Evolutionary conservation across 768 basidiomycete genomes (phyloP).

Genomic region (Gyrodon lividus): DNA sequence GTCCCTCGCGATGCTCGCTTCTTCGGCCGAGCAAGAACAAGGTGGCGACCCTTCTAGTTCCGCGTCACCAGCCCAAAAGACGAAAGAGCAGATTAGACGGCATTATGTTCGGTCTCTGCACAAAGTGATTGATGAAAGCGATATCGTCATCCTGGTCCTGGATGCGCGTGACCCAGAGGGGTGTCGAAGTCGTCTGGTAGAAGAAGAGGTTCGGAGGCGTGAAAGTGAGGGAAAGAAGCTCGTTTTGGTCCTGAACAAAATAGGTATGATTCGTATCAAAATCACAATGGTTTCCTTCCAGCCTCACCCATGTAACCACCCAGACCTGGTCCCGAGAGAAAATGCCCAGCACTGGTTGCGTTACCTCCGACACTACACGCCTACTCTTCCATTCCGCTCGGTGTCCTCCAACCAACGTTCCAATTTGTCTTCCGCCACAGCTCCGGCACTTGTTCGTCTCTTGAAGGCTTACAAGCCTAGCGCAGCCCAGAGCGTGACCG

Average conservation of each 20-base stretch:
- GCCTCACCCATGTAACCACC: neutral
- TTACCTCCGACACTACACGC: conserved; percentile 88
- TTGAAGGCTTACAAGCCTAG: conserved; percentile 81
- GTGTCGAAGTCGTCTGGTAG: conserved; percentile 86
- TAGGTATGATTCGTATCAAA: conserved; percentile 55
- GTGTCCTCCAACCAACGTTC: conserved; percentile 73
- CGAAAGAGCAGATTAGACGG: conserved; percentile 67
- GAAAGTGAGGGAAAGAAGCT: conserved; percentile 90
- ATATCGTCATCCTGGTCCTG: conserved; percentile 85
- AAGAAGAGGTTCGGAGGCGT: conserved; percentile 86
- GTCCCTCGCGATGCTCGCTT: conserved; percentile 54
- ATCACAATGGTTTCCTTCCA: neutral
- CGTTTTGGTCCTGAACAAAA: conserved; percentile 95
- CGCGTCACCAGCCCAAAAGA: conserved; percentile 38
- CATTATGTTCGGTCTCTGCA: conserved; percentile 79
- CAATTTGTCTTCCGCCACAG: conserved; percentile 76
- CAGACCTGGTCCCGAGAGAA: conserved; percentile 85
- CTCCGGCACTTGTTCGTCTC: conserved; percentile 74
- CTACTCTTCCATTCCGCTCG: conserved; percentile 89
- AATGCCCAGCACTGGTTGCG: conserved; percentile 91
- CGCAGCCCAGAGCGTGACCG: conserved; percentile 64
- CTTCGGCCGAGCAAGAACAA: conserved; percentile 21
- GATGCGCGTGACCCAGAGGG: conserved; percentile 97
- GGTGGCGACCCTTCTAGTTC: conserved; percentile 30
- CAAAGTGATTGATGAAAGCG: conserved; percentile 91